Evolutionary conservation across 148 eudicot genomes (phyloP).

Genomic region (Fagopyrum esculentum): DNA sequence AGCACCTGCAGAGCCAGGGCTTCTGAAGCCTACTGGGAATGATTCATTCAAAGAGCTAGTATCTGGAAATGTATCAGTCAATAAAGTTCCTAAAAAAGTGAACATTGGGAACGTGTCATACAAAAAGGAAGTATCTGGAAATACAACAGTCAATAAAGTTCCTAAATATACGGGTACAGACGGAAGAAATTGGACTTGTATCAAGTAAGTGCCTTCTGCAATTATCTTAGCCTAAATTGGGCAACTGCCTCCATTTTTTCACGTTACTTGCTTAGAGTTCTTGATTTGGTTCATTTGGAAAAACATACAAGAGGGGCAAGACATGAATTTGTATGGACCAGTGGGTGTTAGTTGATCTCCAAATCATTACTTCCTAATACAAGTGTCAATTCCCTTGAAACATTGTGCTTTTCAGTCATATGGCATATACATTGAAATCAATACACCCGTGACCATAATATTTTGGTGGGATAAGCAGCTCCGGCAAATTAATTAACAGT

Average conservation of each 20-base stretch:
- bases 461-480: not conserved
- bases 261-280: not conserved
- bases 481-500: not conserved
- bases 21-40: slow-evolving; percentile 27
- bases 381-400: not conserved
- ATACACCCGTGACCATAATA: not conserved
- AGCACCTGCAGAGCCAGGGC: slow-evolving; percentile 28
- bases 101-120: slow-evolving; percentile 15
- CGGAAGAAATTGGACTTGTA: not conserved
- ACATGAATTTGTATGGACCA: not conserved
- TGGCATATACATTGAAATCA: not conserved
- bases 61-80: slow-evolving; percentile 22
- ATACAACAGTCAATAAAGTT: slow-evolving; percentile 11
- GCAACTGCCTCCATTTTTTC: not conserved
- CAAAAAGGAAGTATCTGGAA: slow-evolving; percentile 30
- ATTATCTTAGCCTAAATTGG: not conserved
- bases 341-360: not conserved
- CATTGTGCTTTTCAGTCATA: not conserved
- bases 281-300: not conserved
- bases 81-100: slow-evolving; percentile 27
- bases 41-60: slow-evolving; percentile 25
- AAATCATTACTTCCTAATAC: not conserved
- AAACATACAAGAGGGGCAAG: not conserved
- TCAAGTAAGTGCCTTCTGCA: slow-evolving; percentile 5
- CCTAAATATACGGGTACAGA: slow-evolving; percentile 37